phyloP scores from a whole-genome alignment of 2,329 filamentous ascomycete species.

The Fusarium tjaetaba region DNA sequence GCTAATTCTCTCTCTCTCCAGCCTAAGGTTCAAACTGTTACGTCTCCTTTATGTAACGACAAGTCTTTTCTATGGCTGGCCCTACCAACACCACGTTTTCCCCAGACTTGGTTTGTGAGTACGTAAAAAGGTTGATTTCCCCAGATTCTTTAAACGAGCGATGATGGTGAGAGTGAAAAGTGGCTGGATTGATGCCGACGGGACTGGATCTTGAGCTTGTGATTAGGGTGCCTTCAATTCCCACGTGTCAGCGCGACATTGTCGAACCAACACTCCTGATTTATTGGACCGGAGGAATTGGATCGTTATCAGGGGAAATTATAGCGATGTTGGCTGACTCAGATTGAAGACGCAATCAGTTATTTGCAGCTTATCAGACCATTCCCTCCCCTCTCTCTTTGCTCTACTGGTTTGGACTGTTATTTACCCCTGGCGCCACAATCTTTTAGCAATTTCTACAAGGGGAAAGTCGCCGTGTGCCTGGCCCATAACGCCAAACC shows the following conservation, averaged over 20 bases:
- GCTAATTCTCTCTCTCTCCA: neutral
- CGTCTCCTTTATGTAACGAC: conserved; percentile 42
- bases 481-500: neutral
- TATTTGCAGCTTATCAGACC: neutral
- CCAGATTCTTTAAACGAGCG: conserved; percentile 14
- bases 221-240: conserved; percentile 20
- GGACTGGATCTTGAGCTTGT: conserved; percentile 36
- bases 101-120: conserved; percentile 28
- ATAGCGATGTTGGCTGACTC: conserved; percentile 5
- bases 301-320: neutral
- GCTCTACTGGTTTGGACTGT: too few species aligned
- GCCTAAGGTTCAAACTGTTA: conserved; percentile 29
- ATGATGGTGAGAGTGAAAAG: neutral
- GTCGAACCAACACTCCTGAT: neutral
- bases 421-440: conserved; percentile 24
- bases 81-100: conserved; percentile 26
- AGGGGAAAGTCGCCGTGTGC: conserved; percentile 17
- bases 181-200: neutral
- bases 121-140: conserved; percentile 16
- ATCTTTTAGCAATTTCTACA: conserved; percentile 9
- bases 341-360: neutral
- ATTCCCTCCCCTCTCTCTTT: neutral
- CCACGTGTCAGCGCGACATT: conserved; percentile 17
- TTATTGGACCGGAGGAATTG: neutral
- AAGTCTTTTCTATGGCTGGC: conserved; percentile 35